phyloP scores from a whole-genome alignment of 805 yeast species.

The Barnettozyma californica region DNA sequence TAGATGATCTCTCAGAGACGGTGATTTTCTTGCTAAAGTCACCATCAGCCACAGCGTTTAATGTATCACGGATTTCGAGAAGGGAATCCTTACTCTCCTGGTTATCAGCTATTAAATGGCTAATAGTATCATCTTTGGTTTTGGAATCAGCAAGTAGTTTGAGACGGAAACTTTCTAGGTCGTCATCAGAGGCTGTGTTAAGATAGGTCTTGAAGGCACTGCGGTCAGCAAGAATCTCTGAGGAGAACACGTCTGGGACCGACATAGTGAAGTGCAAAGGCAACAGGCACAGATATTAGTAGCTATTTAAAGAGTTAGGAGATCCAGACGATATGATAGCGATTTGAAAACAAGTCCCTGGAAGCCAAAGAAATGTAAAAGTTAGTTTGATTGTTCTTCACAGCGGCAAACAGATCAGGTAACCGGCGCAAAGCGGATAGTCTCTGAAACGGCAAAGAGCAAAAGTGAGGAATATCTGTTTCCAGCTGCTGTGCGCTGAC shows the following conservation, averaged over 20 bases:
- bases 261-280: neutral
- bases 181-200: constrained; percentile 4
- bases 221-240: neutral
- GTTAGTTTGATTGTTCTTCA: too few species aligned
- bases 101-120: neutral
- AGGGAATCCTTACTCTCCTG: constrained; percentile 1
- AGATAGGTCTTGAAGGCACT: constrained; percentile 1
- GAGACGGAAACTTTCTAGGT: constrained; percentile 4
- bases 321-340: too few species aligned
- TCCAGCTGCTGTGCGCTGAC: too few species aligned
- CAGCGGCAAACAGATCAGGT: too few species aligned
- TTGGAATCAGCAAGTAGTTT: neutral
- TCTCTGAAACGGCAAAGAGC: too few species aligned
- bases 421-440: too few species aligned
- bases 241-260: neutral
- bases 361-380: too few species aligned
- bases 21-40: constrained; percentile 74
- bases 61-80: constrained; percentile 42
- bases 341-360: too few species aligned
- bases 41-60: constrained; percentile 83
- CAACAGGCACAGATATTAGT: neutral
- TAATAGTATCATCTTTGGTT: constrained; percentile 1
- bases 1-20: constrained; percentile 43
- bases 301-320: too few species aligned
- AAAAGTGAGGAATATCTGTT: too few species aligned